Evolutionary conservation across 495 filamentous ascomycete species (phyloP), one percentile per base, ranked within the genome.

Genomic region (Acidomyces sp.): DNA sequence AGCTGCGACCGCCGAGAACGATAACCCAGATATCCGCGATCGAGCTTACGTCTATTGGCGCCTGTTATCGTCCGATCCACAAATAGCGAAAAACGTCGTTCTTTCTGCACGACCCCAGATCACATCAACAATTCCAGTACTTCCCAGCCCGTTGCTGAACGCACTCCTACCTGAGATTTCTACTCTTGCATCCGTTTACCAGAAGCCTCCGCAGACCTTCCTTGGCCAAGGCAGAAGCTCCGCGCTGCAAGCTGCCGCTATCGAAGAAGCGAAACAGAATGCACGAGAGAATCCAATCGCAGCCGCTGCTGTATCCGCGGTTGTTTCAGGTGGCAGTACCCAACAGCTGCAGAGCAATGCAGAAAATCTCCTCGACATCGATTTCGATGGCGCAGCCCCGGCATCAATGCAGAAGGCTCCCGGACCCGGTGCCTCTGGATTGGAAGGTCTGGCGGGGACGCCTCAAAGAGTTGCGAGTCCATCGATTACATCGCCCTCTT

Each of bases 31-130:
- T 62, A 83, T 97, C 49, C 78, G 90, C 44, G 90, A 97, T 59
- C 74, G 90, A 59, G 90, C 90, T 16, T 97, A 97, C 55, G 85
- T 96, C 36, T 97, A 97, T 66, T 97, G 90, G 90, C 81, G 90
- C 45, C 67, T 97, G 19, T 68, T 97, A n/a, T 95, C 87, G 15
- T 88, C 82, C 34, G 88, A 96, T 52, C 75, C 88, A 13, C 72
- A 85, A 50, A 73, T 93, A 26, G 83, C 92, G 34, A 85, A 82
- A 68, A 83, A 74, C 44, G 82, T 99, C 48, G 78, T 99, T 32
- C 77, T 99, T 30, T 87, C 88, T 4, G 80, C 90, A 34, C 94
- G 93, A 55, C 90, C 92, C 2, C 76, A 86, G 20, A 99, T 99
- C 57, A 78, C 82, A 23, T 85, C 87, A 15, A 96, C 90, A 10